These are phyloP conservation scores for Moringa oleifera DNA, from an alignment of 345 rosid genomes.

Conservation along the genomic window DNA sequence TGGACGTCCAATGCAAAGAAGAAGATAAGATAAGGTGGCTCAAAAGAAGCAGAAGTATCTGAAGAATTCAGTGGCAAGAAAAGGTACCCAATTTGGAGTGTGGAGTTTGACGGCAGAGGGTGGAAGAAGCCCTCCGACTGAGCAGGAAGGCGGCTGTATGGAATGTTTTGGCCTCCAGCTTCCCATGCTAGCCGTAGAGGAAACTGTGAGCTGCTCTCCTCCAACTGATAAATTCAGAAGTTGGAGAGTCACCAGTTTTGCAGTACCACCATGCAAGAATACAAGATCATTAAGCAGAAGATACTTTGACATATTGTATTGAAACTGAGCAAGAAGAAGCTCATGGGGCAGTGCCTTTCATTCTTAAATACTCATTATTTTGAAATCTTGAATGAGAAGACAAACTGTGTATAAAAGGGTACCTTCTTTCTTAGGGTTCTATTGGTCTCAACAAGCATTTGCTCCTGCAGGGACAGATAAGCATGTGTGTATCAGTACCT, in stretches of 20 bases:
- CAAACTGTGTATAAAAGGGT: neutral
- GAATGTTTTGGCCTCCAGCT: constrained; percentile 16
- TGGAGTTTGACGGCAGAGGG: constrained; percentile 27
- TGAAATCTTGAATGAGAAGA: neutral
- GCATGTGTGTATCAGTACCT: neutral
- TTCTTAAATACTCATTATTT: no score
- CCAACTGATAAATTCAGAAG: constrained; percentile 29
- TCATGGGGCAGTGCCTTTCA: no score
- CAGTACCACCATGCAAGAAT: neutral
- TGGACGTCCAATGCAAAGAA: neutral
- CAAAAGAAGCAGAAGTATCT: neutral
- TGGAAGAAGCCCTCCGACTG: constrained; percentile 45
- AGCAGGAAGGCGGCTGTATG: constrained; percentile 25
- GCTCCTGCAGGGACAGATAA: constrained; percentile 35
- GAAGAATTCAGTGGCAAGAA: neutral
- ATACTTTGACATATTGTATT: no score
- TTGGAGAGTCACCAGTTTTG: neutral
- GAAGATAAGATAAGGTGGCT: neutral
- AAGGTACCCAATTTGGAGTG: constrained; percentile 48
- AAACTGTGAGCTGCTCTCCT: constrained; percentile 27
- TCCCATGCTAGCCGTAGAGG: constrained; percentile 44
- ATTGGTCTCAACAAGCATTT: constrained; percentile 38
- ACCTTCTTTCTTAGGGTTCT: constrained; percentile 43
- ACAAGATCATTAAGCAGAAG: no score
- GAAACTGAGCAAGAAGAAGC: no score